Base-by-base conservation (phyloP, 129 eudicot species). In the Centrapalus pauciflorus region DNA sequence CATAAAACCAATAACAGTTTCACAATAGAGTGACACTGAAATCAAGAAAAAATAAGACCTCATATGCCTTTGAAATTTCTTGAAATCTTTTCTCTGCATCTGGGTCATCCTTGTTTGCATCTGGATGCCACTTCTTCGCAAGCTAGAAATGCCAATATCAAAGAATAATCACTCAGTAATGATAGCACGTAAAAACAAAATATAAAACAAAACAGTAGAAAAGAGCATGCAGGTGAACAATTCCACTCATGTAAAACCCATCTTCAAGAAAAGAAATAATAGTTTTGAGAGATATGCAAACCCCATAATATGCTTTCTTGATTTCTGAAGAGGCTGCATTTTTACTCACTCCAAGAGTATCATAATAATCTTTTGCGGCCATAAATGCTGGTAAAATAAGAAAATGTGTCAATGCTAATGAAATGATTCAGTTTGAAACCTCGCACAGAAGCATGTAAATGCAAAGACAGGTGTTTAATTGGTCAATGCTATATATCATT, bases 41-140 rank as follows among this genome's bases (percentile, higher is more conserved):
- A 37, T 8, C 2, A 59, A 26, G 30, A 41, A 69, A 57, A 10
- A n/a, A 8, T 19, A 25, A 27, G 51, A 88, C 96, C 96, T 88
- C 96, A 41, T 88, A 88, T 6, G 96, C 96, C 62, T 88, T 84
- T 67, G 80, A 80, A 24, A 88, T 78, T 72, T 84, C 91, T 81
- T 88, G 96, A 71, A 88, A 88, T 52, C 58, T 84, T 29, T 51
- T 71, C 61, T 75, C 88, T 37, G 96, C 87, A 55, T 88, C 88
- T 9, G 90, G 96, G 70, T 88, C 96, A 66, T 76, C 88, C 72
- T 88, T 88, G 63, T 88, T 88, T 60, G 83, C 87, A 75, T 88
- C 96, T 34, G 96, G 96, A 72, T 88, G 96, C 55, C 84, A 83
- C 66, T 77, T 73, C 79, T 88, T 88, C 55, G 96, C 96, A 16